phyloP scores from a whole-genome alignment of 1,139 yeast genomes.

The Tardiomyces digboiensis region DNA sequence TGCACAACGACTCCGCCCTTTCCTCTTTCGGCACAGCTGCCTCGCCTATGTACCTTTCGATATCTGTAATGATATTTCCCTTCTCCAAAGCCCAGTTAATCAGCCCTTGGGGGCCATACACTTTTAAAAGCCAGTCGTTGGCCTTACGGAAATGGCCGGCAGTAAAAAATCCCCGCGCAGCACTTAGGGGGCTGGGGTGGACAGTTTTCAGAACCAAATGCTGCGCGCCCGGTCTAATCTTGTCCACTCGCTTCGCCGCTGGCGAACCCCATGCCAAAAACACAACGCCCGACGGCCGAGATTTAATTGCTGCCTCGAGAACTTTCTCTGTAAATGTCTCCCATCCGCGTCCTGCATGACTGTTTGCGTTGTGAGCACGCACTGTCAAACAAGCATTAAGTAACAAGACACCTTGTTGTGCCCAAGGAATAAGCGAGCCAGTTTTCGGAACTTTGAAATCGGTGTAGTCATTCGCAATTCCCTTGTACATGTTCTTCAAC shows the following conservation, averaged over 20 bases:
- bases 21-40: not conserved
- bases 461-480: constrained; percentile 63
- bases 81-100: constrained; percentile 58
- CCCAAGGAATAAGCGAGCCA: constrained; percentile 81
- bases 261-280: constrained; percentile 94
- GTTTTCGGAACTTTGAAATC: constrained; percentile 49
- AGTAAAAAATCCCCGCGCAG: constrained; percentile 72
- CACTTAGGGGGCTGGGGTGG: constrained; percentile 94
- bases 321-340: constrained; percentile 76
- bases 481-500: constrained; percentile 76
- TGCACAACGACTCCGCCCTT: not conserved
- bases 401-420: constrained; percentile 77
- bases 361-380: constrained; percentile 86
- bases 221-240: constrained; percentile 27
- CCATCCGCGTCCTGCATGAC: constrained; percentile 93
- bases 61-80: constrained; percentile 57
- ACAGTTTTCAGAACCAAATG: constrained; percentile 56
- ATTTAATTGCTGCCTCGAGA: constrained; percentile 40
- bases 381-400: constrained; percentile 89
- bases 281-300: constrained; percentile 46
- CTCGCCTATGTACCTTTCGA: not conserved
- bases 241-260: constrained; percentile 64
- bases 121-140: constrained; percentile 58
- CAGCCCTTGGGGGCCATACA: constrained; percentile 34
- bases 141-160: constrained; percentile 62